Base-by-base conservation (phyloP, 495 filamentous ascomycete species). In the Trichoderma gamsii region DNA sequence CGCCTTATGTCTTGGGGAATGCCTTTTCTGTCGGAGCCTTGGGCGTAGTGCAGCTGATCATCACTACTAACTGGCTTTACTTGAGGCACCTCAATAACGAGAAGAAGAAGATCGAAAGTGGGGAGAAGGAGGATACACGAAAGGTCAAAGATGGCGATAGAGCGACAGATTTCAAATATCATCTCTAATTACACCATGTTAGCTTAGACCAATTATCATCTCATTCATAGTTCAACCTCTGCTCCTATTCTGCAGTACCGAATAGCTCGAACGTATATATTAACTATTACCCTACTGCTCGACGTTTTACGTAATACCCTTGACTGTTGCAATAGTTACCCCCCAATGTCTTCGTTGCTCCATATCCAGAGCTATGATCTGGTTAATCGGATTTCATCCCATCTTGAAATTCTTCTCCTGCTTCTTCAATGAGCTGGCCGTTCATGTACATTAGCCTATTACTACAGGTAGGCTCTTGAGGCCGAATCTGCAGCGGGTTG, bases 1-100 rank as follows among this genome's bases (percentile, higher is more conserved):
- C 77, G n/a, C 84, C 84, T 8, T 86, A 84, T 68, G 76, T 80
- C 13, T 70, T 85, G 11, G 83, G 83, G 0, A 81, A 85, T 63
- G 69, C 74, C 7, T 85, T 84, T 64, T 82, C 80, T 0, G 68
- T 85, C n/a, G 82, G 78, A 0, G 69, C 81, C 1, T 65, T 84
- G 29, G 76, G 75, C 0, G 69, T 84, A 11, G 71, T 76, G 0
- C 80, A 83, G 70, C 16, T 76, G 0, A 66, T 78, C 25, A 77
- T 84, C 23, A 59, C 69, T 16, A 64, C 38, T 23, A 76, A 78
- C 69, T 79, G 76, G 59, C 71, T 76, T n/a, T 85, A 84, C 69
- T 52, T 84, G 46, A 71, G 76, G 3, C 70, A 71, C 21, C 73
- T 79, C 68, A 84, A 84, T 66, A 66, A 52, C 12, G 51, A 71